phyloP scores from a whole-genome alignment of 2,329 filamentous ascomycete species.

The Exophiala oligosperma region DNA sequence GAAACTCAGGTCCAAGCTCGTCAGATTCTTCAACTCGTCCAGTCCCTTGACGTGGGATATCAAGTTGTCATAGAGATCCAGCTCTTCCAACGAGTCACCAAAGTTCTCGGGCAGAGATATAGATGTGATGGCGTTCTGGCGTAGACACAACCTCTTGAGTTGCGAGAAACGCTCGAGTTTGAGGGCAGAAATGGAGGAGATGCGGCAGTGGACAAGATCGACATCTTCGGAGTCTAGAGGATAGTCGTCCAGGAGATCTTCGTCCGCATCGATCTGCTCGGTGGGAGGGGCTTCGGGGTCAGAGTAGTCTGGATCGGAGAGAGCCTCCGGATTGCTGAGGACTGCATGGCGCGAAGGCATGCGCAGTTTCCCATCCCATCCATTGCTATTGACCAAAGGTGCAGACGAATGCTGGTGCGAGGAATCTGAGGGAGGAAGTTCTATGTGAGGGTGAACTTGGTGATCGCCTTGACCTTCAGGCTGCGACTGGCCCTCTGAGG shows the following conservation, averaged over 20 bases:
- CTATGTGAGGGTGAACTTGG: slow-evolving; percentile 15
- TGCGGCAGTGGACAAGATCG: slow-evolving; percentile 82
- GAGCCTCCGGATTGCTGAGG: slow-evolving; percentile 75
- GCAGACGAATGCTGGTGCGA: slow-evolving; percentile 3
- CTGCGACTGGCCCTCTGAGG: slow-evolving; percentile 9
- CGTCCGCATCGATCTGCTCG: slow-evolving; percentile 77
- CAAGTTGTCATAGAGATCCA: slow-evolving; percentile 96
- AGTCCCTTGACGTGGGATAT: slow-evolving; percentile 84
- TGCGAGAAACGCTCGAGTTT: slow-evolving; percentile 80
- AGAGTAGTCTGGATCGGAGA: slow-evolving; percentile 84
- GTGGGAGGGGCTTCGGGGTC: slow-evolving; percentile 67
- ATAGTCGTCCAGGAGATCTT: slow-evolving; percentile 65
- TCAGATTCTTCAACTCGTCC: slow-evolving; percentile 73
- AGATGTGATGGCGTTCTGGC: slow-evolving; percentile 83
- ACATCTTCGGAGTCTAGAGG: slow-evolving; percentile 62
- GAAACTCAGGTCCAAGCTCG: slow-evolving; percentile 86
- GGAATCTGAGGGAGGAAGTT: slow-evolving; percentile 9
- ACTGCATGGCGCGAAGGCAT: slow-evolving; percentile 60
- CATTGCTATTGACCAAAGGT: slow-evolving; percentile 38
- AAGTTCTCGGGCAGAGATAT: slow-evolving; percentile 73
- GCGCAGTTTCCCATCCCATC: slow-evolving; percentile 49
- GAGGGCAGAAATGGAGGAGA: slow-evolving; percentile 74
- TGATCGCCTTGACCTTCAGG: neutral
- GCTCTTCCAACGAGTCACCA: slow-evolving; percentile 69
- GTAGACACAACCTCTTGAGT: slow-evolving; percentile 76